These are phyloP conservation scores for Aspergillus indologenus DNA, from an alignment of 495 filamentous ascomycete species.

Conservation along the genomic window DNA sequence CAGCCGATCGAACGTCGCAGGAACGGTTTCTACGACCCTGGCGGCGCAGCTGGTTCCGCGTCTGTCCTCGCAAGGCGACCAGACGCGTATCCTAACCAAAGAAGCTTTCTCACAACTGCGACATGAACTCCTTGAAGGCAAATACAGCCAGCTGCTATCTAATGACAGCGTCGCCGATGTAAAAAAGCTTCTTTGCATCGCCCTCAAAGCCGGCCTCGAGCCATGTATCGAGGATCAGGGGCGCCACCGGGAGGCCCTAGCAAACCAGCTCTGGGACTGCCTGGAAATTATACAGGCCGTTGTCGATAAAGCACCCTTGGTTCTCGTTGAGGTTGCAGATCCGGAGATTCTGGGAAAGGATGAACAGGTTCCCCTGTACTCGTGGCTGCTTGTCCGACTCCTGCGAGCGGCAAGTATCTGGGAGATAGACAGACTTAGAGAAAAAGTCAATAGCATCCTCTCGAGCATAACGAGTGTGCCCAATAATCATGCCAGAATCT, in stretches of 20 bases:
- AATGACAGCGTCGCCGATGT: slow-evolving; percentile 71
- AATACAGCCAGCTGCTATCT: slow-evolving; percentile 41
- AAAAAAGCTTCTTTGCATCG: slow-evolving; percentile 77
- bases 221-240: slow-evolving; percentile 52
- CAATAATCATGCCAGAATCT: slow-evolving; percentile 32
- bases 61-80: slow-evolving; percentile 40
- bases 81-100: slow-evolving; percentile 41
- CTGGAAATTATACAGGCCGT: slow-evolving; percentile 69
- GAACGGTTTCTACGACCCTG: slow-evolving; percentile 64
- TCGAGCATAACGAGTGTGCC: slow-evolving; percentile 35
- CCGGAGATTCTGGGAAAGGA: slow-evolving; percentile 42
- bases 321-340: slow-evolving; percentile 53
- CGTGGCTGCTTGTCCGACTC: slow-evolving; percentile 64
- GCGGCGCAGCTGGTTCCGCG: slow-evolving; percentile 59
- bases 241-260: slow-evolving; percentile 51
- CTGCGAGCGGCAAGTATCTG: slow-evolving; percentile 30
- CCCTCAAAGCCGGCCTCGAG: slow-evolving; percentile 77
- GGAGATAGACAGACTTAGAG: slow-evolving; percentile 24
- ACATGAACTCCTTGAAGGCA: slow-evolving; percentile 55
- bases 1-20: slow-evolving; percentile 23
- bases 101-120: slow-evolving; percentile 63
- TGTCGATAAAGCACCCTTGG: slow-evolving; percentile 68
- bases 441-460: slow-evolving; percentile 31
- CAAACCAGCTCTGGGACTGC: slow-evolving; percentile 61
- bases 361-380: slow-evolving; percentile 62